Conservation (phyloP, 345 rosid species). For the Microcos paniculata region DNA sequence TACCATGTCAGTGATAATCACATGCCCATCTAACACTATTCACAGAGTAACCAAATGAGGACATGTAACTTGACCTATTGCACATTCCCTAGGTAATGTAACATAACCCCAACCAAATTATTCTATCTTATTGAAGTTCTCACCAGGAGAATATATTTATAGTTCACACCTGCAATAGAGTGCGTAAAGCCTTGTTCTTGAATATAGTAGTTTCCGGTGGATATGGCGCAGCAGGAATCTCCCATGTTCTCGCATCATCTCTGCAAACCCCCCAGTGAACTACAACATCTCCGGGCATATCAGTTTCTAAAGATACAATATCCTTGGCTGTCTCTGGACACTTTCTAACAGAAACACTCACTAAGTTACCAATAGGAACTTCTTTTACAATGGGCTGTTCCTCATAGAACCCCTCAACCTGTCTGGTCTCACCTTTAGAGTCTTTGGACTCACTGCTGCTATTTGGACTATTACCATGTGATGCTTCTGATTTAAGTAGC, state of each 20-base stretch:
- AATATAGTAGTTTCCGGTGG: constrained; percentile 74
- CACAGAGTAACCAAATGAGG: too few species aligned
- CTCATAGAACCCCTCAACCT: constrained; percentile 63
- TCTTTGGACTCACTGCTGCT: constrained; percentile 31
- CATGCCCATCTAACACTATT: too few species aligned
- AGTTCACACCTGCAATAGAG: constrained; percentile 63
- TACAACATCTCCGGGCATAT: constrained; percentile 76
- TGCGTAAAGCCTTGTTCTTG: constrained; percentile 83
- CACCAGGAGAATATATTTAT: constrained; percentile 11
- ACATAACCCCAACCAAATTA: constrained; percentile 8
- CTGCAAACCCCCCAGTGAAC: constrained; percentile 99
- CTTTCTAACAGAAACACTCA: constrained; percentile 62
- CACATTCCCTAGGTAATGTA: too few species aligned
- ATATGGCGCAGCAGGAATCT: constrained; percentile 72
- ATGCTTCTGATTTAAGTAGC: constrained; percentile 44
- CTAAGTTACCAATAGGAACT: constrained; percentile 44
- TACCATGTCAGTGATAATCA: too few species aligned
- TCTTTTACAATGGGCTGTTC: constrained; percentile 65
- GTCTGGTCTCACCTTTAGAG: constrained; percentile 39
- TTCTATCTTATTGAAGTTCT: constrained; percentile 6
- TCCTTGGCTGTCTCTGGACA: constrained; percentile 63
- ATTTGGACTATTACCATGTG: constrained; percentile 33
- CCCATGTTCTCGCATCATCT: constrained; percentile 71
- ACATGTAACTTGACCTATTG: too few species aligned
- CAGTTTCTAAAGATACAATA: constrained; percentile 68